phyloP scores from a whole-genome alignment of 495 filamentous ascomycete genomes.

The Hamigera avellanea region DNA sequence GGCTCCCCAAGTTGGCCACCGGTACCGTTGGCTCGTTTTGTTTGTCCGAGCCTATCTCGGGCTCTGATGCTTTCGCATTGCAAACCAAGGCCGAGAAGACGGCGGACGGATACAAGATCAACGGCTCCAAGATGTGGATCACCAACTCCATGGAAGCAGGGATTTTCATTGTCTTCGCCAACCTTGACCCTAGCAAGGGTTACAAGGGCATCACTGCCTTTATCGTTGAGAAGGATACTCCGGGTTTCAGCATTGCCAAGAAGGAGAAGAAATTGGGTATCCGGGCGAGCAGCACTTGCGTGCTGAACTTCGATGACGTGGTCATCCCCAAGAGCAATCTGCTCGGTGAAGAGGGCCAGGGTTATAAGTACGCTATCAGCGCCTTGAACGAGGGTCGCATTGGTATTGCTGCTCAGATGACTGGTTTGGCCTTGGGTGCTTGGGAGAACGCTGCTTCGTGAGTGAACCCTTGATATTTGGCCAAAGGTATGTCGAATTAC shows the following conservation, averaged over 20 bases:
- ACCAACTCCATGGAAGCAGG: slow-evolving; percentile 89
- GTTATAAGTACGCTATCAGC: slow-evolving; percentile 95
- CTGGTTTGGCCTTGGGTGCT: slow-evolving; percentile 84
- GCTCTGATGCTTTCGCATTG: slow-evolving; percentile 92
- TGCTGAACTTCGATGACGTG: slow-evolving; percentile 95
- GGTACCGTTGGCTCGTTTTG: slow-evolving; percentile 93
- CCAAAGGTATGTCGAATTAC: neutral
- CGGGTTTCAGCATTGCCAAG: slow-evolving; percentile 92
- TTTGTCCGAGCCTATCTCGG: slow-evolving; percentile 85
- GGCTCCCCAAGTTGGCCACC: slow-evolving; percentile 78
- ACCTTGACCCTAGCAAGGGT: slow-evolving; percentile 73
- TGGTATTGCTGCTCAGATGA: slow-evolving; percentile 98
- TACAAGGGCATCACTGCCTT: slow-evolving; percentile 97
- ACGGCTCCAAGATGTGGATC: slow-evolving; percentile 98
- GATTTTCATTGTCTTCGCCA: slow-evolving; percentile 97
- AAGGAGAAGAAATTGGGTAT: slow-evolving; percentile 99
- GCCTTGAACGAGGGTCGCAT: slow-evolving; percentile 97
- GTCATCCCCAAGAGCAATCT: slow-evolving; percentile 79
- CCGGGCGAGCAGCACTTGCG: slow-evolving; percentile 87
- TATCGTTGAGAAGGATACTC: slow-evolving; percentile 78
- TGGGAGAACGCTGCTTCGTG: slow-evolving; percentile 91
- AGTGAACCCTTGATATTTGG: slow-evolving; percentile 9
- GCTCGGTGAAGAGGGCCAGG: slow-evolving; percentile 76
- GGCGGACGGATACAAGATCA: slow-evolving; percentile 71
- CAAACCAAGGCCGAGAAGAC: slow-evolving; percentile 73